These are phyloP conservation scores for Vicia faba DNA, from an alignment of 306 rosid genomes.

Conservation along the genomic window DNA sequence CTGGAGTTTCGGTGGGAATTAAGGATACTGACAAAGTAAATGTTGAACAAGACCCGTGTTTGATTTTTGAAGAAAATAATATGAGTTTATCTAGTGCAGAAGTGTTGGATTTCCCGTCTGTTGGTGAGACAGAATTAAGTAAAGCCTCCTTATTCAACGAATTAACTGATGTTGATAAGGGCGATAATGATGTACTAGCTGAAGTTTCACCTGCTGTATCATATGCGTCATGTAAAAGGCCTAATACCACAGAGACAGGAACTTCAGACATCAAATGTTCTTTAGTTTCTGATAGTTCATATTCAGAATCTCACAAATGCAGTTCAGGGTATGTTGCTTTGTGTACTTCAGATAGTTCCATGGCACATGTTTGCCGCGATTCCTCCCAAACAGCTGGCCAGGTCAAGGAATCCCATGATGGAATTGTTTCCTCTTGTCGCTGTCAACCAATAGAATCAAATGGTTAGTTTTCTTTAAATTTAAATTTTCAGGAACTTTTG, in stretches of 20 bases:
- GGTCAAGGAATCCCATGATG: constrained; percentile 32
- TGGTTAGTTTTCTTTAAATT: constrained; percentile 54
- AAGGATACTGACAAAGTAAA: neutral
- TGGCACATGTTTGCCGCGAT: constrained; percentile 31
- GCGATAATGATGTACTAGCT: constrained; percentile 19
- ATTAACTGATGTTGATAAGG: constrained; percentile 25
- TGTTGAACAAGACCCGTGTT: constrained; percentile 20
- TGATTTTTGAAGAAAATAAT: constrained; percentile 40
- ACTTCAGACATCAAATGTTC: constrained; percentile 38
- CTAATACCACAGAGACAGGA: constrained; percentile 14
- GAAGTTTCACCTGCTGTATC: constrained; percentile 36
- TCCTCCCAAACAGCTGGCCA: constrained; percentile 32
- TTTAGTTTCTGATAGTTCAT: constrained; percentile 34
- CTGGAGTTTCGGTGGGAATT: constrained; percentile 2
- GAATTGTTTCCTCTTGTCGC: constrained; percentile 42
- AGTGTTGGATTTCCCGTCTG: constrained; percentile 26
- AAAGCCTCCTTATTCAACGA: constrained; percentile 33
- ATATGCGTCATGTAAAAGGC: constrained; percentile 38
- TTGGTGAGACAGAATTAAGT: constrained; percentile 34
- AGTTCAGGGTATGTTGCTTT: constrained; percentile 32
- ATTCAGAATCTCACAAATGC: constrained; percentile 36
- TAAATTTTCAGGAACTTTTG: neutral
- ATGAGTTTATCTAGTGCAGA: constrained; percentile 24
- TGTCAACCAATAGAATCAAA: constrained; percentile 41
- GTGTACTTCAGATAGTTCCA: constrained; percentile 38